Evolutionary conservation across 148 eudicot genomes (phyloP).

Genomic region (Cornus kousa): DNA sequence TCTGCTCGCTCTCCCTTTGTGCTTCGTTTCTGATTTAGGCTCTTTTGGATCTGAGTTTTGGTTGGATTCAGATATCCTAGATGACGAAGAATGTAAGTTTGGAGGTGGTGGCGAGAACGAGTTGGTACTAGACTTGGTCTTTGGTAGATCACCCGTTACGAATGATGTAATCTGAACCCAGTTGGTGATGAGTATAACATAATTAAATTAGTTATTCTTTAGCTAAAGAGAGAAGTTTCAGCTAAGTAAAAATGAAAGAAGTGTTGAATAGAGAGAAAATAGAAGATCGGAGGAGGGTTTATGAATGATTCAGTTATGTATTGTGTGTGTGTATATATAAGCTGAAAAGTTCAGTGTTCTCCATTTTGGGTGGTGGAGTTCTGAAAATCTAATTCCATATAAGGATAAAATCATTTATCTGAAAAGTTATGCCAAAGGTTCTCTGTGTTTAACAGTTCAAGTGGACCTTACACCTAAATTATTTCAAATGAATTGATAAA

Average conservation of each 20-base stretch:
- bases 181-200: neutral
- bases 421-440: too few species aligned
- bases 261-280: neutral
- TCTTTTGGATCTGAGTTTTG: too few species aligned
- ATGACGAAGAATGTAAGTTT: neutral
- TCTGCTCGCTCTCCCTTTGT: constrained; percentile 13
- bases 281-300: neutral
- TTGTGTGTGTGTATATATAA: too few species aligned
- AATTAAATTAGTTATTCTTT: neutral
- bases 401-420: too few species aligned
- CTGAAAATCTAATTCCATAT: too few species aligned
- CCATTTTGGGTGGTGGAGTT: too few species aligned
- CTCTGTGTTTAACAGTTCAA: too few species aligned
- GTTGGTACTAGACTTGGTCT: constrained; percentile 18
- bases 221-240: neutral
- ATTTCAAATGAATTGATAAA: too few species aligned
- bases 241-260: neutral
- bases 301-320: too few species aligned
- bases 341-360: too few species aligned
- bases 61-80: neutral
- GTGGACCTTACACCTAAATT: too few species aligned
- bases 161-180: neutral
- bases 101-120: neutral
- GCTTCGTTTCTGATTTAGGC: neutral
- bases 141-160: neutral